phyloP scores from a whole-genome alignment of 352 stramenopile genomes.

The Globisporangium recalcitrans region DNA sequence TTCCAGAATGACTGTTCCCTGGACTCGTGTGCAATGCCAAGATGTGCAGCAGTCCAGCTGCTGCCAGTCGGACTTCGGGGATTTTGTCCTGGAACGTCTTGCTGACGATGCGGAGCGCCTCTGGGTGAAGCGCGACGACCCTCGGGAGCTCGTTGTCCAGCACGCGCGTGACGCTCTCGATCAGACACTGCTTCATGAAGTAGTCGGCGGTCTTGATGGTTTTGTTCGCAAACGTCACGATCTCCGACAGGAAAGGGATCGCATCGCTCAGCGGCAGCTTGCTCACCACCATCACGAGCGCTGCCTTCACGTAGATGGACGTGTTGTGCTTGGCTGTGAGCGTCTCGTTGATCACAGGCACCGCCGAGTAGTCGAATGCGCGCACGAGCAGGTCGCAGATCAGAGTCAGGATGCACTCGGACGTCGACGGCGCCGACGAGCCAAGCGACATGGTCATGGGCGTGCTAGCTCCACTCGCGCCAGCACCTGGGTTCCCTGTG shows the following conservation, averaged over 20 bases:
- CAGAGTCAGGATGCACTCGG: conserved; percentile 62
- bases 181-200: conserved; percentile 73
- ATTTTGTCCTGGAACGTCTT: conserved; percentile 74
- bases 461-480: conserved; percentile 22
- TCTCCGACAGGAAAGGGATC: conserved; percentile 60
- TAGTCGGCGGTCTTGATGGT: conserved; percentile 60
- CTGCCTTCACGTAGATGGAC: conserved; percentile 62
- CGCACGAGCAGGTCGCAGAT: conserved; percentile 68
- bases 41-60: conserved; percentile 56
- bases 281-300: conserved; percentile 65
- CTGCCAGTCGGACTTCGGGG: conserved; percentile 61
- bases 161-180: conserved; percentile 61
- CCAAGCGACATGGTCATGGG: conserved; percentile 49
- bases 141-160: conserved; percentile 38
- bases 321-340: conserved; percentile 44
- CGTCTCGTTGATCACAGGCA: conserved; percentile 47
- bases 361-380: conserved; percentile 68
- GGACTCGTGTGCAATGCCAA: conserved; percentile 48
- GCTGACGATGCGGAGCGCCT: conserved; percentile 67
- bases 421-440: conserved; percentile 42
- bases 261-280: conserved; percentile 51
- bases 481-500: conserved; percentile 20
- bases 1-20: conserved; percentile 13
- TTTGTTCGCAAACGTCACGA: conserved; percentile 57
- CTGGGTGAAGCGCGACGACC: conserved; percentile 41